Base-by-base conservation (phyloP, 1,284 basidiomycete species). In the Apiotrichum domesticum region DNA sequence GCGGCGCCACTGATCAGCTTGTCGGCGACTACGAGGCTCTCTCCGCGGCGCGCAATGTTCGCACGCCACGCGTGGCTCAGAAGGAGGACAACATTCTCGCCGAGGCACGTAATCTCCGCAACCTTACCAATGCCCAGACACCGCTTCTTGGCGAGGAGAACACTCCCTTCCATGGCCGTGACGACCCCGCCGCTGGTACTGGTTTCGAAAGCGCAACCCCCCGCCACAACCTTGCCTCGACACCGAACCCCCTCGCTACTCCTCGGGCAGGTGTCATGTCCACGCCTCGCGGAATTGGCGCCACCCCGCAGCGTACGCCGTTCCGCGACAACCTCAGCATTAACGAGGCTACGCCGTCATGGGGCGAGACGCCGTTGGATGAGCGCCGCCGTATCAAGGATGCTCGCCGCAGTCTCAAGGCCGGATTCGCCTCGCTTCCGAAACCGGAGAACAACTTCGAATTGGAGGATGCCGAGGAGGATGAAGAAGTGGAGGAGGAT, bases 371-470 rank as follows among this genome's bases (percentile, higher is more conserved):
- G 7, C 93, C 88, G 2, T 83, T 85, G 35, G 87, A 88, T 55
- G 82, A 86, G 57, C 83, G 85, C 10, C 75, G 85, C 47, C 84
- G 84, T 14, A 73, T 77, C 15, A 81, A 81, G 56, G 84, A 85
- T 42, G 80, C 83, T 10, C 87, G 88, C 69, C 82, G 85, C 45
- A 84, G 87, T 2, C 81, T 98, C 52, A 82, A 87, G 66, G 83
- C 85, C 15, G 89, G 88, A 1, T 96, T 99, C 74, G 83, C 82
- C 71, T 85, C 79, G 60, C 80, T 99, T 14, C 96, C 96, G 0
- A 86, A 85, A 63, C 94, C 96, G 0, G 92, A 97, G 79, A 98
- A 98, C 74, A 95, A 98, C 76, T 98, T 98, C 68, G 94, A 98
- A 76, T 79, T 99, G 45, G 83, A 95, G 32, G 85, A 97, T 4